Base-by-base conservation (phyloP, 1,139 yeast genomes). In the Debaryomycetaceae sp. region DNA sequence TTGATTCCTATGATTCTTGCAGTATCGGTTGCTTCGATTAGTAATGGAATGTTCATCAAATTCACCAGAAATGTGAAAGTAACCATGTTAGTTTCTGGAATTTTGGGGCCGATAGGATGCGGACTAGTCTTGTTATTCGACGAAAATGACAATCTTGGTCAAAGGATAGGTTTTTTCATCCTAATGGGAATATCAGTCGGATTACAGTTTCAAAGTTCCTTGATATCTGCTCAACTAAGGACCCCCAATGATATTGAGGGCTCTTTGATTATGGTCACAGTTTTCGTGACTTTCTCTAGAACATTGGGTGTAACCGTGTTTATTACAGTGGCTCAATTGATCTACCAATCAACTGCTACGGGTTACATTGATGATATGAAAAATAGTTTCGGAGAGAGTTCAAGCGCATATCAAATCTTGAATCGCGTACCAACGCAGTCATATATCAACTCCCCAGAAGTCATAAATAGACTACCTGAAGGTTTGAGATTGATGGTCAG, bases 121-220 rank as follows among this genome's bases (percentile, higher is more conserved):
- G 89, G 87, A 0, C 46, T 81, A 7, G 48, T 79, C 22, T 58
- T 75, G 2, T 45, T 79, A 5, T 58, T 82, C 34, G 64, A 63
- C 17, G 64, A 60, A 13, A 48, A 69, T 43, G 69, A 81, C 1
- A 53, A 66, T 1, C 52, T 56, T 20, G 60, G 68, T 5, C 55
- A 65, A 41, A 66, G 72, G 38, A 79, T 83, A 46, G 89, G 89
- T 0, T 63, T 73, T 9, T 59, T 76, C 37, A 76, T 84, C 31
- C 54, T 81, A 5, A 69, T 73, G 6, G 89, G 89, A 45, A 56
- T 80, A 23, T 74, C 81, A 0, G 63, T 76, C 41, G 89, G 90
- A 1, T 52, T 75, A 22, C 66, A 69, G 42, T 68, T 81, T 53
- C 90, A 83, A 58, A 65, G 80, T 33, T 61, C 78, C 1, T 53